phyloP scores from a whole-genome alignment of 225 moss, liverwort and hornwort genomes.

The Pleurozium schreberi region DNA sequence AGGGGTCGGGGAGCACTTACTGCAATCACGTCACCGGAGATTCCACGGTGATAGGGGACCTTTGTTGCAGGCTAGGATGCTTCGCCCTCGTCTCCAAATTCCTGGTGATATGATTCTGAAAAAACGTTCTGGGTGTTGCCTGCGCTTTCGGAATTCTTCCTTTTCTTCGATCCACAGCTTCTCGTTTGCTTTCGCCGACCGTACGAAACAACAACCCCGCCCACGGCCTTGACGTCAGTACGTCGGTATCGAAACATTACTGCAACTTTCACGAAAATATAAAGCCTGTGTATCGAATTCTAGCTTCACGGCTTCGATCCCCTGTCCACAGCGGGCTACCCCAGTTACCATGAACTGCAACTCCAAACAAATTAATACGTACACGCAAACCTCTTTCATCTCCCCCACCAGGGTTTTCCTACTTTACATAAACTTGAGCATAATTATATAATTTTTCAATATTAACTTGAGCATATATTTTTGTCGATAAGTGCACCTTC shows the following conservation, averaged over 20 bases:
- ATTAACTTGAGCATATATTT: too few relatives aligned
- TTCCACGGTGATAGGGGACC: neutral
- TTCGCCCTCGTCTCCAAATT: neutral
- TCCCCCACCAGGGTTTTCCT: neutral
- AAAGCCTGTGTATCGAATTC: neutral
- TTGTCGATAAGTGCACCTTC: too few relatives aligned
- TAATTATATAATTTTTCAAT: too few relatives aligned
- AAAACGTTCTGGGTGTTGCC: neutral
- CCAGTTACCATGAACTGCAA: neutral
- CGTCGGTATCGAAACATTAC: neutral
- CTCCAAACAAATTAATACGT: neutral
- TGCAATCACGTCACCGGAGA: neutral
- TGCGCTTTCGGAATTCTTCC: neutral
- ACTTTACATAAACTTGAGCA: too few relatives aligned
- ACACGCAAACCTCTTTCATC: neutral
- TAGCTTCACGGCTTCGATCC: neutral
- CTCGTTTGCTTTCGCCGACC: neutral
- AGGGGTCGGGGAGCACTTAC: neutral
- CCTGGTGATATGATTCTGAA: neutral
- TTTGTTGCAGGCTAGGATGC: conserved; percentile 9
- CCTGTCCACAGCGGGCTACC: too few relatives aligned
- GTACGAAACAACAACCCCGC: neutral
- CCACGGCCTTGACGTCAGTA: neutral
- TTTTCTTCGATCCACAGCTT: neutral
- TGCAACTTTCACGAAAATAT: neutral